A percentile compares a stretch with the other conserved stretches of the same genome.
phyloP scores from a whole-genome alignment of 1,284 basidiomycete genomes.

The Caloboletus firmus region DNA sequence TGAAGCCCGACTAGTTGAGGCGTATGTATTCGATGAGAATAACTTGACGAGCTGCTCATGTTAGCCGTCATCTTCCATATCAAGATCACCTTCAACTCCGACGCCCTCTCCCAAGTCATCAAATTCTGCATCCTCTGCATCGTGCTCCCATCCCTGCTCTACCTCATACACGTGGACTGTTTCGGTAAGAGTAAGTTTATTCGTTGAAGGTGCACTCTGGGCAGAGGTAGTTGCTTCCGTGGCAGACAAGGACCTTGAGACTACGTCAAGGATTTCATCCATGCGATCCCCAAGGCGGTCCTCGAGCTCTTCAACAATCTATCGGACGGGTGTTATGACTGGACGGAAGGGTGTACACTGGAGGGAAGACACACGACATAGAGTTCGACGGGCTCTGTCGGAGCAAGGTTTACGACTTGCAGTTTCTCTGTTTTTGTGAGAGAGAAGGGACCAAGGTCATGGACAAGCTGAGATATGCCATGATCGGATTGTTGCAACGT shows the following conservation, averaged over 20 bases:
- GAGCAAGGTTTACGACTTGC: slow-evolving; percentile 87
- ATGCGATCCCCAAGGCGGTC: slow-evolving; percentile 75
- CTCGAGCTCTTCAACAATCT: slow-evolving; percentile 92
- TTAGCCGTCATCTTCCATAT: slow-evolving; percentile 62
- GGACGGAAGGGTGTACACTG: background rate
- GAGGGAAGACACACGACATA: slow-evolving; percentile 73
- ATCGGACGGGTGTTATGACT: slow-evolving; percentile 5
- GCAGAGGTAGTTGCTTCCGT: slow-evolving; percentile 19
- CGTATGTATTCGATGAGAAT: background rate
- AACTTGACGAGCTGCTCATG: background rate
- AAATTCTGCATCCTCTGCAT: slow-evolving; percentile 49
- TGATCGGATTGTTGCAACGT: slow-evolving; percentile 65
- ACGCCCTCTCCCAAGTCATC: slow-evolving; percentile 67
- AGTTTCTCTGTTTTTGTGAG: slow-evolving; percentile 91
- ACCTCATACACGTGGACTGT: slow-evolving; percentile 24
- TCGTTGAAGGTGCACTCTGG: slow-evolving; percentile 4
- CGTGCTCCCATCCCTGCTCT: slow-evolving; percentile 36
- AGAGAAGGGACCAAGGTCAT: slow-evolving; percentile 63
- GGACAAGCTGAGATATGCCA: slow-evolving; percentile 66
- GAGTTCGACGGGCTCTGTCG: slow-evolving; percentile 79
- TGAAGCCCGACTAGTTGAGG: background rate
- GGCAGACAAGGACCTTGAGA: slow-evolving; percentile 51
- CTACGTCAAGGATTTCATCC: slow-evolving; percentile 63
- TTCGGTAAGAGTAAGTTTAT: slow-evolving; percentile 12
- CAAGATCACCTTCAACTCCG: slow-evolving; percentile 71